phyloP scores from a whole-genome alignment of 805 yeast genomes.

The Saturnispora sanitii region DNA sequence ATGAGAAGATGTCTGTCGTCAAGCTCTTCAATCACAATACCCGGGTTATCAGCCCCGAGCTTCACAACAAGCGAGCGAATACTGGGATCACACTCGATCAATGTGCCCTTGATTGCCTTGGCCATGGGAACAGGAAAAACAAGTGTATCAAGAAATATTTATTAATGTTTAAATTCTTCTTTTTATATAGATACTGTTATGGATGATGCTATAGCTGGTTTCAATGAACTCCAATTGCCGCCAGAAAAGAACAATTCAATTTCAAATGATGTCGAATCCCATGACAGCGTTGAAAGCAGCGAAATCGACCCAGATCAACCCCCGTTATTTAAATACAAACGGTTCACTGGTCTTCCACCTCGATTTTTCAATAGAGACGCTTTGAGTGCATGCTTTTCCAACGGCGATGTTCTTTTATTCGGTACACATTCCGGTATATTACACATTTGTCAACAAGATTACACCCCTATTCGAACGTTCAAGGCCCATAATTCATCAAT shows the following conservation, averaged over 20 bases:
- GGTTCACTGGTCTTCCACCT: conserved; percentile 59
- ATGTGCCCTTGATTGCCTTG: conserved; percentile 45
- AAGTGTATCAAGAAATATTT: background rate
- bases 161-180: too few species aligned
- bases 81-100: conserved; percentile 72
- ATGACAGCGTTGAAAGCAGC: conserved; percentile 28
- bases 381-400: conserved; percentile 57
- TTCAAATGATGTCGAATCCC: background rate
- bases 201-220: too few species aligned
- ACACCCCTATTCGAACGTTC: conserved; percentile 56
- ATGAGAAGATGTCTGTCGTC: conserved; percentile 87
- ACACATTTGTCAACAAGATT: conserved; percentile 53
- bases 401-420: conserved; percentile 55
- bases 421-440: conserved; percentile 87
- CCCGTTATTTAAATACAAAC: conserved; percentile 64
- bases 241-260: too few species aligned
- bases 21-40: conserved; percentile 64
- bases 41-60: conserved; percentile 68
- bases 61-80: conserved; percentile 76
- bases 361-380: conserved; percentile 69
- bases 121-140: conserved; percentile 33
- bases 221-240: too few species aligned
- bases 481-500: conserved; percentile 84
- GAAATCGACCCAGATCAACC: conserved; percentile 38
- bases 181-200: too few species aligned